Base-by-base conservation (phyloP, 2,329 filamentous ascomycete genomes). In the Dryadomyces quercivorus region DNA sequence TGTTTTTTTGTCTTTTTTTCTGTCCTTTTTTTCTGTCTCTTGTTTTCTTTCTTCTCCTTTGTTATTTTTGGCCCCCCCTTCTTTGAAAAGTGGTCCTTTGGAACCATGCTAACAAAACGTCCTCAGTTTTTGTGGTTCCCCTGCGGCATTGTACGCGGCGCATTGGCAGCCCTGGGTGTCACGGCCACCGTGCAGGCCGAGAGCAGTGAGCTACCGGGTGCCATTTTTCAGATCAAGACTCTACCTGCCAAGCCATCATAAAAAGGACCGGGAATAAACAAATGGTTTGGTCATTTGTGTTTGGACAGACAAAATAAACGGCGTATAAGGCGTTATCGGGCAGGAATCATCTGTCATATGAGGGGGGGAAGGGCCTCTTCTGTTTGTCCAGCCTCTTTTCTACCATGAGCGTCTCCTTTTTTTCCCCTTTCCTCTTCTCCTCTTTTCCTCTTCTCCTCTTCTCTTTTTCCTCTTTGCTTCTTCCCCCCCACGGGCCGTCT, bases 211-310 rank as follows among this genome's bases (percentile, higher is more conserved):
- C 75, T 98, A 54, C 93, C 93, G 0, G 80, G 80, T 6, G 93
- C 92, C 40, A 88, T 91, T 1, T 98, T 98, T 68, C 93, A 98
- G 72, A 96, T 98, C 67, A 94, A 94, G 73, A 93, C 88, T 43
- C 73, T 85, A 52, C 77, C 82, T 26, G 69, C 77, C 36, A 89
- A 89, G 70, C 70, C 79, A 46, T 31, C 79, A 48, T 31, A 26
- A 31, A 12, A 12, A 22, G 34, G 26, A 36, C 26, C 20, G 20
- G 45, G 10, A 47, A 16, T 34, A 26, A n/a, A 16, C 15, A 8
- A 8, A 8, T 16, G 7, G 46, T 26, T 26, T n/a, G 45, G 46
- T 22, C 44, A n/a, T n/a, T 13, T 22, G 21, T 46, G 44, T 46
- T 46, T 26, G 13, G 21, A 46, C 20, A 46, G 44, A 46, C 44